Percentiles rank a stretch among this genome's conserved stretches.
These are phyloP conservation scores for Nigrospora oryzae DNA, from an alignment of 2,329 filamentous ascomycete genomes.

Conservation along the genomic window DNA sequence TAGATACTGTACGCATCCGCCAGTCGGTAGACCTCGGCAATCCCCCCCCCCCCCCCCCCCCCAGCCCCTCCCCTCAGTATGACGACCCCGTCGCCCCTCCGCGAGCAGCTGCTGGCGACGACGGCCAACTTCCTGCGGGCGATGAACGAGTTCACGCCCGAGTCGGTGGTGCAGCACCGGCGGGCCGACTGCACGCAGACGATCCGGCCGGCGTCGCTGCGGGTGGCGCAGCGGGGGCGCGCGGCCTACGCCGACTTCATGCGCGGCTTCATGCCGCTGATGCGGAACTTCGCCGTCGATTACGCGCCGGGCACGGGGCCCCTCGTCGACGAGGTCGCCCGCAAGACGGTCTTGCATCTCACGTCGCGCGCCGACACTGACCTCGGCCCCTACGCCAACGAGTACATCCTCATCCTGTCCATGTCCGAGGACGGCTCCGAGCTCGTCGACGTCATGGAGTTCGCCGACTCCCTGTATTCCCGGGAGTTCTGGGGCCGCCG, in stretches of 20 bases:
- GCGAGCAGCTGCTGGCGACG: too few relatives aligned
- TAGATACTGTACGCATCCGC: too few relatives aligned
- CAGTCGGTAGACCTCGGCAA: too few relatives aligned
- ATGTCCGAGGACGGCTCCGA: conserved; percentile 10
- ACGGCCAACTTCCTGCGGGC: conserved; percentile 2
- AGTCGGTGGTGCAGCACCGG: conserved; percentile 6
- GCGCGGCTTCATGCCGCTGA: not conserved
- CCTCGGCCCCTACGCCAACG: conserved; percentile 11
- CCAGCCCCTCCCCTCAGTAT: too few relatives aligned
- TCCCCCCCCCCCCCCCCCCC: too few relatives aligned
- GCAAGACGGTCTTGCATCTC: conserved; percentile 11
- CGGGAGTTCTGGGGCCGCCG: too few relatives aligned
- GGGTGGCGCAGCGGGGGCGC: conserved; percentile 1
- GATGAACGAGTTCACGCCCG: conserved; percentile 9
- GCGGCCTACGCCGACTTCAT: conserved; percentile 2
- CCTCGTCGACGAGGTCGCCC: conserved; percentile 9
- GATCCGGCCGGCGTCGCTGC: conserved; percentile 1
- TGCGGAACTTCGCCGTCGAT: conserved; percentile 2
- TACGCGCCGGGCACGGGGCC: not conserved
- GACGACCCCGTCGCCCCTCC: too few relatives aligned
- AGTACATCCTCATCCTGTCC: conserved; percentile 12
- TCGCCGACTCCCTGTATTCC: conserved; percentile 10
- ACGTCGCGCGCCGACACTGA: conserved; percentile 9
- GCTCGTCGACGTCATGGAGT: conserved; percentile 12
- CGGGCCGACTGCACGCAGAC: conserved; percentile 5